Evolutionary conservation across 441 rosid species (phyloP).

Genomic region (Pelargonium cotyledonis): DNA sequence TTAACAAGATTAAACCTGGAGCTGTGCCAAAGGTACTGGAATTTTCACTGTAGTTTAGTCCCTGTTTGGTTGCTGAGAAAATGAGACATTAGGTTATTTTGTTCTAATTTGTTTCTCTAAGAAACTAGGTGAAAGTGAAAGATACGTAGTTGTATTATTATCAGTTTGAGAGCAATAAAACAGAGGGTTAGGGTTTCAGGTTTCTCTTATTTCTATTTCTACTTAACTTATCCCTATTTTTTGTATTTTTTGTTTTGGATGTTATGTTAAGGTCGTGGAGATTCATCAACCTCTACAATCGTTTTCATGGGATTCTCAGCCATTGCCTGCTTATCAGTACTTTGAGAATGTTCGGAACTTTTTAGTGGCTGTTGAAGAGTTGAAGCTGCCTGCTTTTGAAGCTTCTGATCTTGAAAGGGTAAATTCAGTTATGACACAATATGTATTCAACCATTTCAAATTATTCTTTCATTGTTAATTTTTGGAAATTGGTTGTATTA

Average conservation of each 20-base stretch:
- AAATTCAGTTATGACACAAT: slow-evolving; percentile 9
- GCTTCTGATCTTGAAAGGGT: slow-evolving; percentile 97
- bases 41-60: background rate
- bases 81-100: background rate
- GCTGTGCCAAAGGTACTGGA: slow-evolving; percentile 61
- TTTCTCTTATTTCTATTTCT: slow-evolving; percentile 5
- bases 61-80: slow-evolving; percentile 12
- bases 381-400: slow-evolving; percentile 83
- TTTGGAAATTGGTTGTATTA: slow-evolving; percentile 19
- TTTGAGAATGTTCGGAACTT: slow-evolving; percentile 87
- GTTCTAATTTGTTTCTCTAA: background rate
- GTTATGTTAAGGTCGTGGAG: slow-evolving; percentile 66
- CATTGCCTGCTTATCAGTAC: slow-evolving; percentile 74
- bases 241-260: background rate
- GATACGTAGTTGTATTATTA: background rate
- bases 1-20: slow-evolving; percentile 78
- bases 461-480: background rate
- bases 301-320: slow-evolving; percentile 51
- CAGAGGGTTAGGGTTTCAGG: background rate
- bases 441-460: background rate
- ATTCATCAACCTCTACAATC: slow-evolving; percentile 39
- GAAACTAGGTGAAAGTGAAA: background rate
- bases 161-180: background rate
- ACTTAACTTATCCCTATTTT: background rate
- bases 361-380: slow-evolving; percentile 67